phyloP scores from a whole-genome alignment of 805 yeast genomes.

The Kregervanrija pseudodelftensis region DNA sequence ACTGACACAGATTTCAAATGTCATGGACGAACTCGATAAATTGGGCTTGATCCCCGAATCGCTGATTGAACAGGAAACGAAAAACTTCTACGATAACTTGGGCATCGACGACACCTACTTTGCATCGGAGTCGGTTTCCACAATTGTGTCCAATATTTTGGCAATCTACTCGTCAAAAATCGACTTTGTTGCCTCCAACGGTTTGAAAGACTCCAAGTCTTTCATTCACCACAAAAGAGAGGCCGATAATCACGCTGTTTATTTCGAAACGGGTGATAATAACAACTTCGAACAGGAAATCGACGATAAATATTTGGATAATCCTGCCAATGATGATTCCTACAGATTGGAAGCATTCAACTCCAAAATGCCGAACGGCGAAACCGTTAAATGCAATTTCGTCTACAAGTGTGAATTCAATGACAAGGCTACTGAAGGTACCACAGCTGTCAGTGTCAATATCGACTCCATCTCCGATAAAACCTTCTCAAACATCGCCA shows the following conservation, averaged over 20 bases:
- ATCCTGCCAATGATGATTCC: constrained; percentile 29
- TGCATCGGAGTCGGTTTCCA: constrained; percentile 74
- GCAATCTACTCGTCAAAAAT: constrained; percentile 89
- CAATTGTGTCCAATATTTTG: constrained; percentile 77
- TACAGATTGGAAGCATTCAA: constrained; percentile 76
- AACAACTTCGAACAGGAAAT: constrained; percentile 61
- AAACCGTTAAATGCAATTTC: constrained; percentile 57
- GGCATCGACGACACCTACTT: constrained; percentile 93
- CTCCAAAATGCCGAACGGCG: constrained; percentile 50
- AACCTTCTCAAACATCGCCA: constrained; percentile 70
- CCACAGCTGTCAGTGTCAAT: constrained; percentile 31
- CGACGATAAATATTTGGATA: constrained; percentile 75
- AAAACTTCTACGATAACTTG: constrained; percentile 80
- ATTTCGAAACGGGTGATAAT: constrained; percentile 61
- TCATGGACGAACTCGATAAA: constrained; percentile 71
- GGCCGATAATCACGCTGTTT: constrained; percentile 81
- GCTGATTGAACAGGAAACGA: constrained; percentile 77
- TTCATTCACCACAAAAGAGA: constrained; percentile 76
- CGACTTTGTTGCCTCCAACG: constrained; percentile 68
- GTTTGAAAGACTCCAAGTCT: constrained; percentile 30
- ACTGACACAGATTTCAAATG: constrained; percentile 71
- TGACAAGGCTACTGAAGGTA: constrained; percentile 14
- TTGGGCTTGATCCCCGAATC: constrained; percentile 87
- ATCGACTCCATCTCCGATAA: constrained; percentile 68
- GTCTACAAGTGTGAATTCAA: constrained; percentile 67